Base-by-base conservation (phyloP, 768 basidiomycete species). In the Phlebiopsis flavidoalba region DNA sequence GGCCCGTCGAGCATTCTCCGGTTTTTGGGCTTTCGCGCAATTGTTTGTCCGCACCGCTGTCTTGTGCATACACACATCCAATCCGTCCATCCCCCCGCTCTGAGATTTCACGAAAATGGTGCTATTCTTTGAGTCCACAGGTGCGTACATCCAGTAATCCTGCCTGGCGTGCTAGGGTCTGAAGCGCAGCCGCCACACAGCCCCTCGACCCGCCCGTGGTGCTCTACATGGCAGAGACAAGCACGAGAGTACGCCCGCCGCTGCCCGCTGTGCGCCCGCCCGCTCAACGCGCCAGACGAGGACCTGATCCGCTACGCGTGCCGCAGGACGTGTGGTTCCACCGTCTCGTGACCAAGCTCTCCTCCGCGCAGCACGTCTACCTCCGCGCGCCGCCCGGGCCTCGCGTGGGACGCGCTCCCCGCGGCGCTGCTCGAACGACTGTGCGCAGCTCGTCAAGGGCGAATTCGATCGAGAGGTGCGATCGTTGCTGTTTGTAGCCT, bases 151-250 rank as follows among this genome's bases (percentile, higher is more conserved):
- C 19, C 11, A 43, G 17, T 6, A 31, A 31, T 2, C 26, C 6
- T 6, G 26, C 26, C 26, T 31, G n/a, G n/a, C n/a, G n/a, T n/a
- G n/a, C n/a, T n/a, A n/a, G n/a, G n/a, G n/a, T n/a, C n/a, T n/a
- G n/a, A n/a, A n/a, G n/a, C n/a, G n/a, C n/a, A n/a, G n/a, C n/a
- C n/a, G n/a, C n/a, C n/a, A n/a, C n/a, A n/a, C 63, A 92, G 90
- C 76, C 50, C n/a, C 74, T 78, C 15, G 72, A 83, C 49, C 91
- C 93, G 1, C 77, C 90, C 0, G 85, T 79, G 8, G 83, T 76
- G 26, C 77, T 98, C 59, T 98, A 96, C 74, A 97, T 98, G 95
- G 96, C 31, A 86, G 85, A 71, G 96, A 99, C 81, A 98, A 99
- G 76, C 88, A 94, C 62, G 93, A 97, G 77, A 94, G 92, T 94